These are phyloP conservation scores for Macrolepiota fuliginosa DNA, from an alignment of 768 basidiomycete genomes.

Conservation along the genomic window DNA sequence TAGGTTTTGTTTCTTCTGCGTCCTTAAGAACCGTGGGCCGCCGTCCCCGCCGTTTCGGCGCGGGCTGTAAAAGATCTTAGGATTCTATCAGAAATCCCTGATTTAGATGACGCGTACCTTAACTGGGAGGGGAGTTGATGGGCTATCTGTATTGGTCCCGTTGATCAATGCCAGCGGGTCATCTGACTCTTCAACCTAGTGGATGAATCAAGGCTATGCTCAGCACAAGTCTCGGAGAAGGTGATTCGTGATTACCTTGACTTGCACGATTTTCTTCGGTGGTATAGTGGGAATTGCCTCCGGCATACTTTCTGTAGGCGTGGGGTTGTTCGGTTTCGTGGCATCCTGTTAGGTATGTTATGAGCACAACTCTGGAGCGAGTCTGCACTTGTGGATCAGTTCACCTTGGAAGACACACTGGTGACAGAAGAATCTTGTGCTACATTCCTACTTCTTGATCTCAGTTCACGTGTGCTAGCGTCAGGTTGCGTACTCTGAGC, in stretches of 20 bases:
- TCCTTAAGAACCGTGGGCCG: slow-evolving; percentile 21
- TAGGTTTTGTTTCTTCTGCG: slow-evolving; percentile 22
- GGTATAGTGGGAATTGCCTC: not conserved
- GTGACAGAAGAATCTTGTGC: slow-evolving; percentile 34
- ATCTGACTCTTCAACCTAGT: slow-evolving; percentile 38
- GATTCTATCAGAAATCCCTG: not conserved
- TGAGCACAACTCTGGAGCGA: not conserved
- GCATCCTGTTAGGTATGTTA: not conserved
- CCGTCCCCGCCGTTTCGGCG: slow-evolving; percentile 18
- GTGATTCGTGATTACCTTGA: slow-evolving; percentile 28
- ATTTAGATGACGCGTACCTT: slow-evolving; percentile 21
- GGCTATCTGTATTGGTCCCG: slow-evolving; percentile 12
- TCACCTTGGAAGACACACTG: slow-evolving; percentile 39
- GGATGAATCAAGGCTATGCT: not conserved
- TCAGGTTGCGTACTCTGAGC: slow-evolving; percentile 24
- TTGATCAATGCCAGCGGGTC: slow-evolving; percentile 11
- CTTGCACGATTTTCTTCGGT: slow-evolving; percentile 21
- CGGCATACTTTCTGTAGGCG: slow-evolving; percentile 5
- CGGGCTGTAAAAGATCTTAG: slow-evolving; percentile 14
- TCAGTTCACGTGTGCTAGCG: slow-evolving; percentile 39
- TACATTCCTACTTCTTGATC: slow-evolving; percentile 43
- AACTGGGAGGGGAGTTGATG: slow-evolving; percentile 18
- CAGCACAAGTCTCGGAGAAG: not conserved
- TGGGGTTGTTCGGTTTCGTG: slow-evolving; percentile 11
- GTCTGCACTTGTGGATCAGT: not conserved